Percentiles rank a stretch among this genome's conserved stretches.
Conservation (phyloP, 1,284 basidiomycete species). For the Taiwanofungus camphoratus region DNA sequence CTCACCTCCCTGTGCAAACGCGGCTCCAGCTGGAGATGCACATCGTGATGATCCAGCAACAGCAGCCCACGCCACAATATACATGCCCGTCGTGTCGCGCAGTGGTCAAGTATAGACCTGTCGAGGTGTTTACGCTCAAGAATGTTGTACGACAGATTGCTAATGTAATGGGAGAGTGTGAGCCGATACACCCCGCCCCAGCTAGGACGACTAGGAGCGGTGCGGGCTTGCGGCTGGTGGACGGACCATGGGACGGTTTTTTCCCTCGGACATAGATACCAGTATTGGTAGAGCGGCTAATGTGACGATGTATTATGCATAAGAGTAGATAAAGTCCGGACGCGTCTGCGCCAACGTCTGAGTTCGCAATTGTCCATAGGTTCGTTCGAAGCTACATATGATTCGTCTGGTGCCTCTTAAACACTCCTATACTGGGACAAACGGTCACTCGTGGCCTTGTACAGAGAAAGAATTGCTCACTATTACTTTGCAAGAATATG, state of each 20-base stretch:
- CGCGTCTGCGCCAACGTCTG: too few relatives aligned
- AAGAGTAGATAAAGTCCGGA: too few relatives aligned
- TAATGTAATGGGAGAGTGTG: slow-evolving; percentile 39
- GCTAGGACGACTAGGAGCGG: neutral
- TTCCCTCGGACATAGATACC: slow-evolving; percentile 39
- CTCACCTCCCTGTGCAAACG: slow-evolving; percentile 15
- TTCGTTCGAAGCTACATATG: too few relatives aligned
- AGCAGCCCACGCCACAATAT: slow-evolving; percentile 39
- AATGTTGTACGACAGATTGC: slow-evolving; percentile 44
- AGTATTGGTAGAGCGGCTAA: neutral
- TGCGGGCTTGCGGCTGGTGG: neutral
- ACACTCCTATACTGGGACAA: too few relatives aligned
- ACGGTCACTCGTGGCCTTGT: too few relatives aligned
- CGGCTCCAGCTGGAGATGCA: slow-evolving; percentile 22
- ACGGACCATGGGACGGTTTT: slow-evolving; percentile 47
- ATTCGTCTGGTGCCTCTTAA: too few relatives aligned
- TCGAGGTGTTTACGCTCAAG: slow-evolving; percentile 58
- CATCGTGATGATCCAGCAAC: slow-evolving; percentile 15
- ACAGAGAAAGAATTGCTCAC: too few relatives aligned
- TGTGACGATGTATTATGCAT: neutral
- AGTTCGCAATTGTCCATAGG: too few relatives aligned
- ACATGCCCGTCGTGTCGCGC: slow-evolving; percentile 63
- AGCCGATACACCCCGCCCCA: slow-evolving; percentile 14
- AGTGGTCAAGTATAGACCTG: slow-evolving; percentile 40
- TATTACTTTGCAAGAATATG: too few relatives aligned